phyloP scores from a whole-genome alignment of 768 basidiomycete genomes.

The Rhodotorula paludigena region DNA sequence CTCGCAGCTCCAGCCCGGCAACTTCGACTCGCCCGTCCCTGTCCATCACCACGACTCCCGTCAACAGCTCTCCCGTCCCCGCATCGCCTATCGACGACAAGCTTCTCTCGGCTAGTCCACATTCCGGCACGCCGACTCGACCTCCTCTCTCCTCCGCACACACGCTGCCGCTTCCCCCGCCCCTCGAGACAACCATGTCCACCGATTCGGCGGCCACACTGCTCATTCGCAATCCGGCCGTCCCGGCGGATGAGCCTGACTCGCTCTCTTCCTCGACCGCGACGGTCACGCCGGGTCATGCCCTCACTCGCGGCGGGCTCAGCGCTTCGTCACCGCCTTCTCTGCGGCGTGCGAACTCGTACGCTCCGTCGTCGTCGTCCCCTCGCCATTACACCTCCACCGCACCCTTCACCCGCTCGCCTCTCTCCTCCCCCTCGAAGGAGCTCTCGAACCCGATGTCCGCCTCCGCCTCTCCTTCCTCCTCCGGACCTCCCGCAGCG shows the following conservation, averaged over 20 bases:
- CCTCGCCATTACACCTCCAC: background rate
- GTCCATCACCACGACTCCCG: conserved; percentile 10
- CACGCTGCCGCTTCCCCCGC: conserved; percentile 4
- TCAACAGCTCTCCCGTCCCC: background rate
- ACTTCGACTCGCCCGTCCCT: conserved; percentile 4
- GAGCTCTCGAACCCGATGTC: conserved; percentile 3
- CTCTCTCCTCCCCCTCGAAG: conserved; percentile 2
- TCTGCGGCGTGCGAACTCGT: conserved; percentile 19
- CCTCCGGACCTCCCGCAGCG: no score
- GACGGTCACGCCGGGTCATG: background rate
- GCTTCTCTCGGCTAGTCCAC: background rate
- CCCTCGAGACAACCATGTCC: conserved; percentile 1
- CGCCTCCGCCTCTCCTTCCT: background rate
- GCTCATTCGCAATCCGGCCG: background rate
- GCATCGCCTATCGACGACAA: conserved; percentile 1
- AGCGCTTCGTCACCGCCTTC: conserved; percentile 7
- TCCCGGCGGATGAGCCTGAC: background rate
- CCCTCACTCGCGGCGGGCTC: background rate
- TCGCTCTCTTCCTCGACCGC: no score
- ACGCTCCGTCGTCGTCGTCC: conserved; percentile 13
- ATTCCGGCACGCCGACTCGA: background rate
- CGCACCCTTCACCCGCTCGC: background rate
- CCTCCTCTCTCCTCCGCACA: background rate
- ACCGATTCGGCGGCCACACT: conserved; percentile 19
- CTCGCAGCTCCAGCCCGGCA: background rate